Percentiles rank a stretch among this genome's conserved stretches.
phyloP scores from a whole-genome alignment of 2,329 filamentous ascomycete genomes.

The Domatiomyces globalis region DNA sequence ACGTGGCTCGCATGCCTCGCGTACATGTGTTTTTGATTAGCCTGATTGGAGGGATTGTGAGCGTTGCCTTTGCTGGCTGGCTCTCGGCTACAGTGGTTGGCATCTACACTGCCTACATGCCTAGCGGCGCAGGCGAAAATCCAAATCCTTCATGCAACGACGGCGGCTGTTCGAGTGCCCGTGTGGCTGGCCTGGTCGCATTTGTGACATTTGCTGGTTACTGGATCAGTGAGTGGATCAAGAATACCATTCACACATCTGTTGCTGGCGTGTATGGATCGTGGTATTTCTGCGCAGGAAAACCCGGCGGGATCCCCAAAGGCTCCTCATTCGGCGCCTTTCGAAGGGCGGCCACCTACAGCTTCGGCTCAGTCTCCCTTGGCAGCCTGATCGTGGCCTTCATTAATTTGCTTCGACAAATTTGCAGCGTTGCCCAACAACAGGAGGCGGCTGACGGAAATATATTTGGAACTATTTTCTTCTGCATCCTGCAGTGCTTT shows the following conservation, averaged over 20 bases:
- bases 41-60: conserved; percentile 64
- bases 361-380: conserved; percentile 78
- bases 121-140: conserved; percentile 31
- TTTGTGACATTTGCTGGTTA: conserved; percentile 87
- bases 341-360: conserved; percentile 70
- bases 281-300: conserved; percentile 70
- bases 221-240: conserved; percentile 87
- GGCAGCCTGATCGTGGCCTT: conserved; percentile 77
- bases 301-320: conserved; percentile 52
- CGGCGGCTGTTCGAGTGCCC: conserved; percentile 52
- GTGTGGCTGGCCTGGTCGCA: conserved; percentile 68
- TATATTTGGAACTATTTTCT: conserved; percentile 49
- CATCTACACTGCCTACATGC: conserved; percentile 73
- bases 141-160: conserved; percentile 41
- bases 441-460: conserved; percentile 54
- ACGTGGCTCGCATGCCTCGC: conserved; percentile 60
- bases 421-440: conserved; percentile 63
- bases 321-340: conserved; percentile 73
- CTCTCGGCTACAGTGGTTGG: conserved; percentile 75
- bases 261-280: conserved; percentile 80
- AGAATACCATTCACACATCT: conserved; percentile 81
- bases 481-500: conserved; percentile 64
- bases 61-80: conserved; percentile 66
- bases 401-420: conserved; percentile 69
- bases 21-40: conserved; percentile 81